phyloP scores from a whole-genome alignment of 2,329 filamentous ascomycete genomes.

The Cladophialophora psammophila region DNA sequence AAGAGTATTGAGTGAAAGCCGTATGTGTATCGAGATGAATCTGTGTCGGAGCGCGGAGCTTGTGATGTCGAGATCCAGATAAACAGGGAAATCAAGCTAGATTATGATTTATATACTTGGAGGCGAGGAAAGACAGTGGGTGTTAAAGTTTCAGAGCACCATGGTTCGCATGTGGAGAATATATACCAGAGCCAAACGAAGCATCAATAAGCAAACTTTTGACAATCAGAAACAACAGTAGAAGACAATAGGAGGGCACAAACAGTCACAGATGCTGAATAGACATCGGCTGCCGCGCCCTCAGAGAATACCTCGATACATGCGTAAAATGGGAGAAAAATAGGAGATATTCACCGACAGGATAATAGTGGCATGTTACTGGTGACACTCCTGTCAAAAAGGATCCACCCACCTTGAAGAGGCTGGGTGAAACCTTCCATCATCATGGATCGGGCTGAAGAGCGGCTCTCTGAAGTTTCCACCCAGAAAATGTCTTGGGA shows the following conservation, averaged over 20 bases:
- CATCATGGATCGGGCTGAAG: neutral
- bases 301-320: neutral
- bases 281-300: neutral
- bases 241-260: neutral
- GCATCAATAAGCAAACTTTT: neutral
- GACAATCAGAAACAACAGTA: neutral
- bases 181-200: neutral
- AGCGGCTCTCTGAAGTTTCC: neutral
- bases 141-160: neutral
- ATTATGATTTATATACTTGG: neutral
- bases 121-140: neutral
- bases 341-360: neutral
- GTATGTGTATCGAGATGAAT: neutral
- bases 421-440: neutral
- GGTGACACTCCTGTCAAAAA: neutral
- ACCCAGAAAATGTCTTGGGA: neutral
- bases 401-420: neutral
- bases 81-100: neutral
- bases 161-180: neutral
- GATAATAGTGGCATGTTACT: neutral
- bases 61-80: neutral
- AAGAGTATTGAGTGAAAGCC: neutral
- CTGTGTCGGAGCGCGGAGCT: too few species aligned
- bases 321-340: neutral
- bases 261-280: neutral